These are phyloP conservation scores for Sphaerulina musiva DNA, from an alignment of 2,329 filamentous ascomycete genomes.

Conservation along the genomic window DNA sequence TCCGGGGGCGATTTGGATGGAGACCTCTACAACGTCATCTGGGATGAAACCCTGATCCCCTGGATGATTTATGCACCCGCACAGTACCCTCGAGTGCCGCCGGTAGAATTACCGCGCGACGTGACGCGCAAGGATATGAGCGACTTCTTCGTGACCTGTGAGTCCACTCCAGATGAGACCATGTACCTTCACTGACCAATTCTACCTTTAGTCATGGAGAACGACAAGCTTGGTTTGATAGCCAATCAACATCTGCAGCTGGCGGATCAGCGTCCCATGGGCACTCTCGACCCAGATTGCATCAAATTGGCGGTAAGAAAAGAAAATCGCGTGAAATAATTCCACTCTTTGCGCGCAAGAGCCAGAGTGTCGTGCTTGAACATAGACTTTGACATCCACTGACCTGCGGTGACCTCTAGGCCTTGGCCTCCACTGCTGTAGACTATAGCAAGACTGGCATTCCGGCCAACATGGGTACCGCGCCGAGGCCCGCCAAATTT, in stretches of 20 bases:
- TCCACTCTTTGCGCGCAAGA: too few relatives aligned
- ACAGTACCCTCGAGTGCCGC: conserved; percentile 57
- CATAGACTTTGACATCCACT: too few relatives aligned
- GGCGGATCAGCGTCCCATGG: conserved; percentile 34
- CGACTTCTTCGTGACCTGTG: conserved; percentile 66
- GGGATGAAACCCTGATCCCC: conserved; percentile 49
- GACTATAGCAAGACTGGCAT: conserved; percentile 54
- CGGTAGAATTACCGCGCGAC: conserved; percentile 53
- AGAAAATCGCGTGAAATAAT: too few relatives aligned
- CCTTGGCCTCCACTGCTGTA: conserved; percentile 36
- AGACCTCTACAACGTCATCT: conserved; percentile 60
- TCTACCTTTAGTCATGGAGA: conserved; percentile 53
- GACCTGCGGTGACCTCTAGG: background rate
- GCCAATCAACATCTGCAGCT: conserved; percentile 38
- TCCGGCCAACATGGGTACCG: conserved; percentile 41
- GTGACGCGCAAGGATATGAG: conserved; percentile 64
- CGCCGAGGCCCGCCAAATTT: conserved; percentile 37
- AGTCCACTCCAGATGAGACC: conserved; percentile 30
- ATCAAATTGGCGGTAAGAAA: conserved; percentile 31
- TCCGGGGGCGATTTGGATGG: conserved; percentile 80
- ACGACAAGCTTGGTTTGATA: conserved; percentile 40
- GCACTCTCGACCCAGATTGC: conserved; percentile 33
- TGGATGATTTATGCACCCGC: conserved; percentile 50
- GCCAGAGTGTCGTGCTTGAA: too few relatives aligned
- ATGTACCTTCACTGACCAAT: conserved; percentile 18